Base-by-base conservation (phyloP, 129 eudicot species). In the Ambrosia trifida region DNA sequence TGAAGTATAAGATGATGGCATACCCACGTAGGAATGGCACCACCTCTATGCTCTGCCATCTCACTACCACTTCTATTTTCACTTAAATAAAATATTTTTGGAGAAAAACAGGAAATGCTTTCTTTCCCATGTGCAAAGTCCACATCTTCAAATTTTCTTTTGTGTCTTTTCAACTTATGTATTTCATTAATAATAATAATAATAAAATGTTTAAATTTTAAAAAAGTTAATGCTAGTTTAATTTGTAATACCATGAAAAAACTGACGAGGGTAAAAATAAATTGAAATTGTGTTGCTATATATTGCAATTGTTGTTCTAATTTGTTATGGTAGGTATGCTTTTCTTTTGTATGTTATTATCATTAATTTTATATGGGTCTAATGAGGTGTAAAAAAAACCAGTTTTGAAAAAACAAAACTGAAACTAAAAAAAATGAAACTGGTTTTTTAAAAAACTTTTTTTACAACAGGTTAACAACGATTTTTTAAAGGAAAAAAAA, bases 1-100 rank as follows among this genome's bases (percentile, higher is more conserved):
- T n/a, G n/a, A n/a, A n/a, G n/a, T n/a, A n/a, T n/a, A n/a, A n/a
- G n/a, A n/a, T n/a, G n/a, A n/a, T n/a, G n/a, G n/a, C n/a, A n/a
- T n/a, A n/a, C n/a, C n/a, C n/a, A n/a, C n/a, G n/a, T n/a, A n/a
- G n/a, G n/a, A n/a, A n/a, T n/a, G n/a, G n/a, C 52, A 46, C 5
- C 53, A 47, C 18, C 51, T 3, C 36, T 40, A 74, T 64, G 72
- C 56, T 64, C 47, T 36, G 72, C 65, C 78, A 74, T 65, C 33
- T 74, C 78, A 74, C 44, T 66, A 40, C 31, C 43, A 67, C 5
- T 57, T 57, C 43, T 40, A 71, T 41, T 56, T 40, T 41, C 30
- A 18, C 7, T 58, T 46, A 11, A 57, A 3, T 71, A 14, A 40
- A 40, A 40, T 7, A 19, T 14, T 30, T 44, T 10, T 1, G 7